phyloP scores from a whole-genome alignment of 2,329 filamentous ascomycete species.

The Chrysosphaeria jannelii region DNA sequence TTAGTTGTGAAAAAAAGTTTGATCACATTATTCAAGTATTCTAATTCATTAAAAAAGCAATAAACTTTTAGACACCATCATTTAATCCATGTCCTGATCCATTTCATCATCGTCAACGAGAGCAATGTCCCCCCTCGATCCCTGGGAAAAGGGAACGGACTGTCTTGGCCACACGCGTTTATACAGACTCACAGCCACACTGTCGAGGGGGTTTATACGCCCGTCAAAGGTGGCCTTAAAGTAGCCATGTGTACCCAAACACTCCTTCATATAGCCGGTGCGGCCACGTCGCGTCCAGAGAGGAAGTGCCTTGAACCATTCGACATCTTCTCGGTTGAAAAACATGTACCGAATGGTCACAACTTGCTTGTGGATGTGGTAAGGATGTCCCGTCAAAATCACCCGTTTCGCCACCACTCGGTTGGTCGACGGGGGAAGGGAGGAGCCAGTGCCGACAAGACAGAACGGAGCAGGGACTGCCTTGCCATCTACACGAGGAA shows the following conservation, averaged over 20 bases:
- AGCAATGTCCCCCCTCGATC: slow-evolving; percentile 8
- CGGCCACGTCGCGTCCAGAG: slow-evolving; percentile 79
- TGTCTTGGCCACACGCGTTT: slow-evolving; percentile 59
- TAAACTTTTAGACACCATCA: slow-evolving; percentile 1
- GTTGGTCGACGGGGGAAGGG: slow-evolving; percentile 41
- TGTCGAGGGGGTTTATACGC: slow-evolving; percentile 84
- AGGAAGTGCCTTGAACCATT: slow-evolving; percentile 92
- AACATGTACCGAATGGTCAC: slow-evolving; percentile 99
- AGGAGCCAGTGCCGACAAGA: slow-evolving; percentile 66
- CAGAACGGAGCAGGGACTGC: slow-evolving; percentile 17
- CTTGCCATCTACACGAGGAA: slow-evolving; percentile 10
- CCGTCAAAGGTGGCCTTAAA: slow-evolving; percentile 98
- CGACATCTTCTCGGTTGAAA: slow-evolving; percentile 83
- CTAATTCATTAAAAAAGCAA: no score
- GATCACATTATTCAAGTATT: no score
- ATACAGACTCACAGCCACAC: slow-evolving; percentile 68
- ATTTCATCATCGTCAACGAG: slow-evolving; percentile 12
- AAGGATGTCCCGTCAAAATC: slow-evolving; percentile 82
- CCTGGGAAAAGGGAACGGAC: slow-evolving; percentile 18
- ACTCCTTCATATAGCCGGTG: slow-evolving; percentile 78
- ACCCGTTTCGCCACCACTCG: slow-evolving; percentile 82
- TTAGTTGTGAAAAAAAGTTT: no score
- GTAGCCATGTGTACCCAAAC: slow-evolving; percentile 90
- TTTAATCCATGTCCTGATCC: slow-evolving; percentile 10
- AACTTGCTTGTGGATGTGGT: slow-evolving; percentile 94